These are phyloP conservation scores for Dendrocalamus latiflorus DNA, from an alignment of 202 grass and related monocot genomes.

Conservation along the genomic window DNA sequence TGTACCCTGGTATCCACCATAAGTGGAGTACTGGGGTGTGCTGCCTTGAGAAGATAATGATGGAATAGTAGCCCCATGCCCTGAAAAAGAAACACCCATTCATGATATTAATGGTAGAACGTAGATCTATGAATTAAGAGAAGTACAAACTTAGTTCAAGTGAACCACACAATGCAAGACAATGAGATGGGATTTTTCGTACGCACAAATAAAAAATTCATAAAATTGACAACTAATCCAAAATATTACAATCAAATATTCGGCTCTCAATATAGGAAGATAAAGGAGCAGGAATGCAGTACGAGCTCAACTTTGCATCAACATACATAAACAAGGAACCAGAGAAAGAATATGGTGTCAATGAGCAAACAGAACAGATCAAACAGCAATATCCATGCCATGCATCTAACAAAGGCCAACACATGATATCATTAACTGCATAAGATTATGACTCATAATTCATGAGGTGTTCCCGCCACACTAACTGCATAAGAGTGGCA, in stretches of 20 bases:
- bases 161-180: not conserved
- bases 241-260: not conserved
- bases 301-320: not conserved
- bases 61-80: slow-evolving; percentile 40
- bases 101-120: not conserved
- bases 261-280: not conserved
- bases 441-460: not conserved
- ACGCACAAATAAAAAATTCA: not conserved
- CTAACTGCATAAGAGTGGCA: no score
- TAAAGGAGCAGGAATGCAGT: not conserved
- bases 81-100: slow-evolving; percentile 14
- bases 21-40: slow-evolving; percentile 47
- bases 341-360: not conserved
- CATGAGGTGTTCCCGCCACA: not conserved
- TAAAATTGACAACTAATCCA: not conserved
- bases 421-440: not conserved
- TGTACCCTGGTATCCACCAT: slow-evolving; percentile 74
- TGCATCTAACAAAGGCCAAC: not conserved
- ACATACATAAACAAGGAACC: not conserved
- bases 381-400: not conserved
- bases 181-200: not conserved
- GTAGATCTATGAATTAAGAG: not conserved
- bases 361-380: not conserved
- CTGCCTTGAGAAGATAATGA: slow-evolving; percentile 55
- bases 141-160: not conserved